Conservation (phyloP, 2,329 filamentous ascomycete species). For the Penicillium sp. region DNA sequence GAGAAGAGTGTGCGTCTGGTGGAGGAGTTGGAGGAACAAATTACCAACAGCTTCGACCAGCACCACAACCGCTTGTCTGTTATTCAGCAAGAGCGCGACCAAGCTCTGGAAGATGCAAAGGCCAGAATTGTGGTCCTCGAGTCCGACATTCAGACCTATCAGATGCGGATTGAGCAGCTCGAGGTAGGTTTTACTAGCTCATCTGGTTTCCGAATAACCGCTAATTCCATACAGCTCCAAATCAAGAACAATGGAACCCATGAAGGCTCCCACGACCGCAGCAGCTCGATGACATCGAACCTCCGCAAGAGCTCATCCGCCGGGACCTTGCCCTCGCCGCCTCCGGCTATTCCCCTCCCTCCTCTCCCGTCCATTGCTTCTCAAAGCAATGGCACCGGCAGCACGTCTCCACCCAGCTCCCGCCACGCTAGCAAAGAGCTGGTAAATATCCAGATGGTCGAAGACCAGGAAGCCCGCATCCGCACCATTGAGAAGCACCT, state of each 20-base stretch:
- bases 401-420: conserved; percentile 56
- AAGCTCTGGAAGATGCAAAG: conserved; percentile 74
- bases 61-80: conserved; percentile 88
- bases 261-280: conserved; percentile 49
- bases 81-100: conserved; percentile 67
- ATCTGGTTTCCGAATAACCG: too few relatives aligned
- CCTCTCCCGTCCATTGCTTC: conserved; percentile 67
- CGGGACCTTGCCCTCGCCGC: conserved; percentile 81
- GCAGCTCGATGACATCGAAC: conserved; percentile 60
- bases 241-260: conserved; percentile 38
- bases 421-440: conserved; percentile 79
- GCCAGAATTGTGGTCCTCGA: conserved; percentile 60
- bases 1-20: conserved; percentile 89
- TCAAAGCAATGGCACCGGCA: conserved; percentile 39
- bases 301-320: conserved; percentile 82
- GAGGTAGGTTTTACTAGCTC: conserved; percentile 42
- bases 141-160: conserved; percentile 59
- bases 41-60: conserved; percentile 91
- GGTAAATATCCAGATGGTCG: conserved; percentile 73
- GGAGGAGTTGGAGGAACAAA: conserved; percentile 93
- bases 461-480: conserved; percentile 93
- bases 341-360: conserved; percentile 91
- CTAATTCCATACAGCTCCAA: conserved; percentile 26
- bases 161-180: conserved; percentile 58
- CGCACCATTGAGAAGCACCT: conserved; percentile 95